These are phyloP conservation scores for Cladochytrium replicatum DNA, from an alignment of 192 early-diverging fungal genomes.

Conservation along the genomic window DNA sequence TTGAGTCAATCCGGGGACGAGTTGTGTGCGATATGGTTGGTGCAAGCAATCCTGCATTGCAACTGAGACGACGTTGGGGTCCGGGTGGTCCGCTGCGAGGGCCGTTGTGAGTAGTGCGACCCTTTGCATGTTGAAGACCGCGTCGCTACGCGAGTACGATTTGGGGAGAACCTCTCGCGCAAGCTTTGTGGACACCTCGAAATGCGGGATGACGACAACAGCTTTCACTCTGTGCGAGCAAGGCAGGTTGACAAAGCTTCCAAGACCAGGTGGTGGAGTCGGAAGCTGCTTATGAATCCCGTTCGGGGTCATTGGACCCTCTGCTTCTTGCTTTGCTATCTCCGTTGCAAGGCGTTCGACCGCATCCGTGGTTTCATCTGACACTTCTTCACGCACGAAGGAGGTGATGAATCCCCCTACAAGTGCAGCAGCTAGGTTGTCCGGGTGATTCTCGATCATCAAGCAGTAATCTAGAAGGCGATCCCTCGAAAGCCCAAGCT, in stretches of 20 bases:
- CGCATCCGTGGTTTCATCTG: slow-evolving; percentile 15
- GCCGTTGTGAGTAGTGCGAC: slow-evolving; percentile 82
- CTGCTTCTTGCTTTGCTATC: slow-evolving; percentile 3
- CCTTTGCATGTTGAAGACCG: slow-evolving; percentile 93
- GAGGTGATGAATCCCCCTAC: slow-evolving; percentile 90
- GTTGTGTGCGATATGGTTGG: slow-evolving; percentile 85
- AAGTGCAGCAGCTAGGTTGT: slow-evolving; percentile 90
- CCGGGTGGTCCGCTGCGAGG: slow-evolving; percentile 45
- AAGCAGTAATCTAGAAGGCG: slow-evolving; percentile 85
- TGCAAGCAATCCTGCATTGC: slow-evolving; percentile 97
- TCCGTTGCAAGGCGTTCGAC: slow-evolving; percentile 2
- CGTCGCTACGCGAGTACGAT: slow-evolving; percentile 66
- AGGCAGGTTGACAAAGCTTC: slow-evolving; percentile 16
- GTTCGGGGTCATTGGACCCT: not conserved
- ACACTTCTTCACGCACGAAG: slow-evolving; percentile 52
- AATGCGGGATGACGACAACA: slow-evolving; percentile 60
- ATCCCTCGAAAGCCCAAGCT: slow-evolving; percentile 56
- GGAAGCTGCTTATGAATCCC: too few relatives aligned
- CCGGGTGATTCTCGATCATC: slow-evolving; percentile 93
- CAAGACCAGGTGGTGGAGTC: too few relatives aligned
- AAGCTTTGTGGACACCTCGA: slow-evolving; percentile 84
- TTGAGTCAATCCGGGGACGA: slow-evolving; percentile 88
- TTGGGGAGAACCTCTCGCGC: slow-evolving; percentile 79
- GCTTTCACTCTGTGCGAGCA: slow-evolving; percentile 20
- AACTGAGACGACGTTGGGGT: slow-evolving; percentile 70